These are phyloP conservation scores for Russula olivacea DNA, from an alignment of 768 basidiomycete species.

Conservation along the genomic window DNA sequence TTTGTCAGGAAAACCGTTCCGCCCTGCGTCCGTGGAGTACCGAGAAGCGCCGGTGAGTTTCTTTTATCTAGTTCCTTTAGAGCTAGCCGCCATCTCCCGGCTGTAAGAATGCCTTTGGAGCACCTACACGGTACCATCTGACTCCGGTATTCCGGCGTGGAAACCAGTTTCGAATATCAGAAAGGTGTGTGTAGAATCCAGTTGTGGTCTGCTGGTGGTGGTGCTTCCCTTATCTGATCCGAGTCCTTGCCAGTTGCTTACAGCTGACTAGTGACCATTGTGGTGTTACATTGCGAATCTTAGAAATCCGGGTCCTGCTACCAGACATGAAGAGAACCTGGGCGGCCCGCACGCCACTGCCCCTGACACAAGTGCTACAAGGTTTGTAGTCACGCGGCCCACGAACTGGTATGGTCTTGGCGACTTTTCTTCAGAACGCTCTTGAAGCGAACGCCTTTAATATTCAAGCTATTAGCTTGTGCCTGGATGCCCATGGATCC, in stretches of 20 bases:
- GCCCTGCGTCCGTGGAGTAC: conserved; percentile 8
- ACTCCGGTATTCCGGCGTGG: conserved; percentile 3
- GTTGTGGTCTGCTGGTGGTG: neutral
- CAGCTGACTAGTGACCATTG: neutral
- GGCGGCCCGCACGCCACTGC: neutral
- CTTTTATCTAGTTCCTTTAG: conserved; percentile 6
- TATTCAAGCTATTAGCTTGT: conserved; percentile 7
- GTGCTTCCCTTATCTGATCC: neutral
- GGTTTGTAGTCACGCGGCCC: neutral
- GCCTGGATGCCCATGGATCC: conserved; percentile 6
- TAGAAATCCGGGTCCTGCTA: neutral
- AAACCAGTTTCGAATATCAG: conserved; percentile 17
- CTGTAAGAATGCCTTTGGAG: neutral
- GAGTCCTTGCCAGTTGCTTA: too few relatives aligned
- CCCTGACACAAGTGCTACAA: neutral
- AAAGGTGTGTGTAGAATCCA: conserved; percentile 1
- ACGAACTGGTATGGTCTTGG: neutral
- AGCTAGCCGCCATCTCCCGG: conserved; percentile 5
- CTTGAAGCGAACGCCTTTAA: neutral
- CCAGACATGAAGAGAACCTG: neutral
- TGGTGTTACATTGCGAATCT: neutral
- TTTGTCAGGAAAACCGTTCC: neutral
- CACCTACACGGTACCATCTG: conserved; percentile 6
- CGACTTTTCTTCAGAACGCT: neutral
- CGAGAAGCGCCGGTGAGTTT: conserved; percentile 3